Conservation (phyloP, 768 basidiomycete genomes). For the Coprinopsis strossmayeri region DNA sequence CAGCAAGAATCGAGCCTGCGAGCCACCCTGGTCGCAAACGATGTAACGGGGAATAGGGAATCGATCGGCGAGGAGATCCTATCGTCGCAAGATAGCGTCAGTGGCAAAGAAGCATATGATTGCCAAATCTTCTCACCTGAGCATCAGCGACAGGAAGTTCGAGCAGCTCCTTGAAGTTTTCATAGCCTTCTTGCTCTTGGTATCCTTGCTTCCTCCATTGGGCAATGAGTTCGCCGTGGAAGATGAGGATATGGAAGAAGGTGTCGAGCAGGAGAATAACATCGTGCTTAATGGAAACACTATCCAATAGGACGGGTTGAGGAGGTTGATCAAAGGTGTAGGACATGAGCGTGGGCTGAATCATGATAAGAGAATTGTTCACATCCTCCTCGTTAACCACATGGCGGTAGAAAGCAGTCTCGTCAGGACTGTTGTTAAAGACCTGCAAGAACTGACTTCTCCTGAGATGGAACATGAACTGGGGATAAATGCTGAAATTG, state of each 20-base stretch:
- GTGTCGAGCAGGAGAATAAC: conserved; percentile 96
- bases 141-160: conserved; percentile 85
- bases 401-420: conserved; percentile 97
- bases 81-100: conserved; percentile 4
- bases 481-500: conserved; percentile 98
- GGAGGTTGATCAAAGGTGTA: conserved; percentile 90
- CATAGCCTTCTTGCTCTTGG: conserved; percentile 97
- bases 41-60: conserved; percentile 98
- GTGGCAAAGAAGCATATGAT: background rate
- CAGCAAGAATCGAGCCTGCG: conserved; percentile 95
- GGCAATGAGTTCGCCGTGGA: conserved; percentile 96
- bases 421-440: conserved; percentile 99
- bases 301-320: conserved; percentile 93
- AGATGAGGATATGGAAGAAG: conserved; percentile 99
- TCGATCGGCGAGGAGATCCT: conserved; percentile 93
- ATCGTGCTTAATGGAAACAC: conserved; percentile 95
- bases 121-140: conserved; percentile 42
- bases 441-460: conserved; percentile 98
- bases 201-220: conserved; percentile 98
- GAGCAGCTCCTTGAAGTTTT: conserved; percentile 94
- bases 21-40: conserved; percentile 95
- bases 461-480: conserved; percentile 99
- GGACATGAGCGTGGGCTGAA: conserved; percentile 98
- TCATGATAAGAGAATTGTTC: conserved; percentile 99
- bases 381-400: conserved; percentile 96